Evolutionary conservation across 371 early-diverging fungal species (phyloP).

Genomic region (Lichtheimia hyalospora): DNA sequence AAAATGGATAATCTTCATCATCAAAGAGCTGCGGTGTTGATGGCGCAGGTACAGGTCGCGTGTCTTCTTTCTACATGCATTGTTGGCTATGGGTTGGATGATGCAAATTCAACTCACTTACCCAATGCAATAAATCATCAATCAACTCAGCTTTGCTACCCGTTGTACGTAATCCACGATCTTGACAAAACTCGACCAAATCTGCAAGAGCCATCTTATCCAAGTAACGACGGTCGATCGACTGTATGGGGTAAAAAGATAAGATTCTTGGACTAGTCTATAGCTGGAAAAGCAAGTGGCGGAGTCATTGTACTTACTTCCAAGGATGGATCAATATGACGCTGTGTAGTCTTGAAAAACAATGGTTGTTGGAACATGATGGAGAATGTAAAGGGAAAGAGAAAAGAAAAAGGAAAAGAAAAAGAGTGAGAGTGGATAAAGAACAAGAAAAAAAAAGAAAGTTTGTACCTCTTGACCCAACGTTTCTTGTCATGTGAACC

Average conservation of each 20-base stretch:
- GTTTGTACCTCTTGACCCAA: constrained; percentile 9
- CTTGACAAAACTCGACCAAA: constrained; percentile 72
- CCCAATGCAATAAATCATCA: constrained; percentile 63
- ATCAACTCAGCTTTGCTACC: constrained; percentile 66
- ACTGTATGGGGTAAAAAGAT: constrained; percentile 8
- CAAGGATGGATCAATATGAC: constrained; percentile 37
- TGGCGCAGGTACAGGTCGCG: constrained; percentile 66
- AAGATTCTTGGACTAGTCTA: no score
- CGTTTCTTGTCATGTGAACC: constrained; percentile 5
- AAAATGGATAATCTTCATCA: constrained; percentile 40
- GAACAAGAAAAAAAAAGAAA: not conserved
- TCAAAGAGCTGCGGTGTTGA: constrained; percentile 66
- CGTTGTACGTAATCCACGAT: constrained; percentile 66
- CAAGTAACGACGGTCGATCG: constrained; percentile 35
- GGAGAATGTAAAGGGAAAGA: not conserved
- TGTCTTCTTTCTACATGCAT: constrained; percentile 55
- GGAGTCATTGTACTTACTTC: constrained; percentile 20
- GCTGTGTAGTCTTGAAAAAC: constrained; percentile 31
- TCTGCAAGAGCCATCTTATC: constrained; percentile 66
- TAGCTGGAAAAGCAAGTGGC: no score
- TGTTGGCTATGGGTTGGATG: no score
- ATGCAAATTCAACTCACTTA: no score
- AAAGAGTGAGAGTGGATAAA: not conserved
- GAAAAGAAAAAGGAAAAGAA: not conserved
- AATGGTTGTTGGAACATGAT: constrained; percentile 9